These are phyloP conservation scores for Oehlia diaphana DNA, from an alignment of 192 early-diverging fungal genomes.

Conservation along the genomic window DNA sequence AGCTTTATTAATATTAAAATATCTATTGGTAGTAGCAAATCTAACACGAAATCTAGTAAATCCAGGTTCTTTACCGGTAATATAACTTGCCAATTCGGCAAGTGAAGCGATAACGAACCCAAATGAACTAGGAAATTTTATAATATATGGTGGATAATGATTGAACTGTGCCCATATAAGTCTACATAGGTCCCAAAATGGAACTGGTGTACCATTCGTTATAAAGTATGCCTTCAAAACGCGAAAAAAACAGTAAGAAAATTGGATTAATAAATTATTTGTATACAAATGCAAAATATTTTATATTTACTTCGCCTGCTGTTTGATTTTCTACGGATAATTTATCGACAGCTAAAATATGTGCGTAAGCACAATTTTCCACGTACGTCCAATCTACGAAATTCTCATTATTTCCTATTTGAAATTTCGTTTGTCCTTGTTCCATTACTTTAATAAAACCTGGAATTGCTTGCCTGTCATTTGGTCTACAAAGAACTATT, in stretches of 20 bases:
- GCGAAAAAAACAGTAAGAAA: constrained; percentile 27
- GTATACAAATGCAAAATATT: constrained; percentile 12
- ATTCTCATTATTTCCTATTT: constrained; percentile 81
- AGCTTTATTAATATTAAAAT: constrained; percentile 89
- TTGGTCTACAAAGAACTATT: constrained; percentile 52
- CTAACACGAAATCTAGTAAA: constrained; percentile 79
- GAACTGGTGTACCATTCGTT: constrained; percentile 87
- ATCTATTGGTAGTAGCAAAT: constrained; percentile 76
- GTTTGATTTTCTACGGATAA: constrained; percentile 42
- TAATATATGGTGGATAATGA: constrained; percentile 53
- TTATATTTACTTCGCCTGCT: constrained; percentile 46
- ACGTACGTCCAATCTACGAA: constrained; percentile 94
- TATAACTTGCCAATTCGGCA: constrained; percentile 62
- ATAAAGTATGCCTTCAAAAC: constrained; percentile 70
- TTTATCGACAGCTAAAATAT: constrained; percentile 82
- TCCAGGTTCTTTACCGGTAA: constrained; percentile 65
- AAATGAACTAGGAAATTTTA: constrained; percentile 57
- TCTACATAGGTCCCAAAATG: constrained; percentile 88
- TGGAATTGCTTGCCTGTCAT: constrained; percentile 70
- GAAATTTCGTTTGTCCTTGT: constrained; percentile 65
- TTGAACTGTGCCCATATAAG: constrained; percentile 65
- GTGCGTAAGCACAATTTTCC: constrained; percentile 90
- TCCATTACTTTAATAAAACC: constrained; percentile 63
- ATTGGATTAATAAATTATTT: not conserved
- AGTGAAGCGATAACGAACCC: constrained; percentile 56